Percentiles rank a stretch among this genome's conserved stretches.
Conservation (phyloP, 495 filamentous ascomycete species). For the Penicillium bovifimosum region DNA sequence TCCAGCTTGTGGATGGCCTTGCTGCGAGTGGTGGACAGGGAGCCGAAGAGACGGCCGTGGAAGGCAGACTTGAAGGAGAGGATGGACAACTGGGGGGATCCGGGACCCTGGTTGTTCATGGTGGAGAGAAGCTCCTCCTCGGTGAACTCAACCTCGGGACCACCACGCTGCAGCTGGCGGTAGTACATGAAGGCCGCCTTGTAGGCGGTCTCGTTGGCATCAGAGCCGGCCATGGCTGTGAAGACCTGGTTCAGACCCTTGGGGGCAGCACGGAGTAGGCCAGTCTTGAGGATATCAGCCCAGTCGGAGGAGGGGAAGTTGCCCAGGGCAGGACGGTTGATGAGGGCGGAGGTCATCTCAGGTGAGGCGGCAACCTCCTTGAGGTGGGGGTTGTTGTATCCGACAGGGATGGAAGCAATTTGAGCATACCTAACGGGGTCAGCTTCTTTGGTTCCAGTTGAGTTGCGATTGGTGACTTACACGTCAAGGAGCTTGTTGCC, state of each 20-base stretch:
- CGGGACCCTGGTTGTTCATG: conserved; percentile 84
- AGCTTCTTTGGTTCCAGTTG: conserved; percentile 10
- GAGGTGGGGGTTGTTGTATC: conserved; percentile 90
- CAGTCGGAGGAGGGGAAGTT: conserved; percentile 94
- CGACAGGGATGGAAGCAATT: conserved; percentile 95
- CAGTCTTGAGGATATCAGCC: conserved; percentile 78
- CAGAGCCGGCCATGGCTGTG: conserved; percentile 91
- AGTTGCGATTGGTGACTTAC: conserved; percentile 43
- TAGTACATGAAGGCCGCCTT: conserved; percentile 99
- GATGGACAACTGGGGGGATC: conserved; percentile 81
- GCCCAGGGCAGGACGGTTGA: conserved; percentile 92
- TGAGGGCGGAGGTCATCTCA: conserved; percentile 76
- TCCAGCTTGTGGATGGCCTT: conserved; percentile 99
- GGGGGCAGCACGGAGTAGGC: conserved; percentile 82
- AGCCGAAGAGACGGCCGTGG: conserved; percentile 93
- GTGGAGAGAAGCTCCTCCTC: conserved; percentile 67
- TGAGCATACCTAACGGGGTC: conserved; percentile 65
- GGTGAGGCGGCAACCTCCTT: conserved; percentile 62
- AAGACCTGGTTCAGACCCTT: conserved; percentile 94
- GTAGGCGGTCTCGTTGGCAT: conserved; percentile 98
- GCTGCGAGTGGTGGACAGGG: conserved; percentile 85
- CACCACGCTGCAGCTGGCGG: conserved; percentile 82
- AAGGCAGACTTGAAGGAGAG: conserved; percentile 90
- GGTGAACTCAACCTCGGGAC: conserved; percentile 74
- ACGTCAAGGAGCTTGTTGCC: conserved; percentile 64